Conservation (phyloP, 768 basidiomycete species). For the Phaeolepiota aurea region DNA sequence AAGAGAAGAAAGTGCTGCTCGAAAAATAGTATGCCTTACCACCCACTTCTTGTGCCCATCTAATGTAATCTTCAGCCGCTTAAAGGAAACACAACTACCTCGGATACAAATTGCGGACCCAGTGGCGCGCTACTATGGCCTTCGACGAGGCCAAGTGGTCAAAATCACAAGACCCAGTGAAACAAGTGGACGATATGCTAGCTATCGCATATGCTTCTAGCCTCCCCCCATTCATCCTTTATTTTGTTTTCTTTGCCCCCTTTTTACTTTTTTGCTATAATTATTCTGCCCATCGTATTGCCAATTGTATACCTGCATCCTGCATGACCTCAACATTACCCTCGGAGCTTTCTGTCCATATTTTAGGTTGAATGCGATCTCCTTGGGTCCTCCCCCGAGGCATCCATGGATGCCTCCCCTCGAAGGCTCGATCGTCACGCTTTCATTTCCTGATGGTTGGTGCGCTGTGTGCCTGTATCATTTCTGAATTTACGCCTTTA, state of each 20-base stretch:
- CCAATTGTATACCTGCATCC: neutral
- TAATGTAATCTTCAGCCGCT: slow-evolving; percentile 51
- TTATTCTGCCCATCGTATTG: neutral
- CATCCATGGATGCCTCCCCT: neutral
- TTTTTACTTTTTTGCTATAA: neutral
- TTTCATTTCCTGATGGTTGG: neutral
- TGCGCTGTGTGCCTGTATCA: neutral
- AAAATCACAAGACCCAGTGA: slow-evolving; percentile 97
- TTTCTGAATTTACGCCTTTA: neutral
- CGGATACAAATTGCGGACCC: slow-evolving; percentile 95
- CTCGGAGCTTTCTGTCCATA: neutral
- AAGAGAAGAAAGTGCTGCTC: slow-evolving; percentile 81
- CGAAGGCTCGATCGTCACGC: neutral
- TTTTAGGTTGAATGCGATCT: neutral
- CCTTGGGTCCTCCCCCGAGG: slow-evolving; percentile 1
- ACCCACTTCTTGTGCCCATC: slow-evolving; percentile 4
- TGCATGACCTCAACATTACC: neutral
- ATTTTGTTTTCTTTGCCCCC: neutral
- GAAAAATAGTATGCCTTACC: slow-evolving; percentile 78
- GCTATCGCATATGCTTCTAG: slow-evolving; percentile 85
- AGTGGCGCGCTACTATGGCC: slow-evolving; percentile 97
- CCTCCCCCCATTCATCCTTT: neutral
- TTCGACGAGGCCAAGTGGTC: slow-evolving; percentile 92
- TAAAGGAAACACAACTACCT: slow-evolving; percentile 96
- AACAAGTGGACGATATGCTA: slow-evolving; percentile 90